Evolutionary conservation across 2,329 filamentous ascomycete species (phyloP), one percentile per base, ranked within the genome.

Genomic region (Venturia effusa): DNA sequence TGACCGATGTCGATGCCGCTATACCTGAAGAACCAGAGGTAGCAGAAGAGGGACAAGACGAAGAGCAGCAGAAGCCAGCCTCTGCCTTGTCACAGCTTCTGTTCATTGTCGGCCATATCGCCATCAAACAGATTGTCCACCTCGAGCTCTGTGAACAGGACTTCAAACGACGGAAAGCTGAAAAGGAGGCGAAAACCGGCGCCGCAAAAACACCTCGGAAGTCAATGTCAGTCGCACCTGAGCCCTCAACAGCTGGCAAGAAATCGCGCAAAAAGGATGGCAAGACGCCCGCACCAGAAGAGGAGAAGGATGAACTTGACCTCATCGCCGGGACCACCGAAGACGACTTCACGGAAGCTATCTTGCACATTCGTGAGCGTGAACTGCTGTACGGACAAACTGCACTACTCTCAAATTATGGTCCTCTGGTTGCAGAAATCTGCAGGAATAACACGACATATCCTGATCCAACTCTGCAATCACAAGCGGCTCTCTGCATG

Each of bases 101-200:
- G 0, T 97, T 97, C 73, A 88, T 96, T 41, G 93, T 97, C 37
- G 94, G 94, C 0, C 94, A 99, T 71, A 89, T 97, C 59, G 94
- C 94, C 17, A 94, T 99, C 73, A 99, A 99, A 78, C 95, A 99
- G 73, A 99, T 99, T 69, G 95, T 99, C 0, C 94, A 99, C 73
- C 84, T 99, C 13, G 94, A 99, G 71, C 82, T 97, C n/a, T 96
- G 92, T 73, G 94, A 99, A 73, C 85, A 94, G 61, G 94, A 99
- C 75, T 99, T 99, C 76, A 99, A 99, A 80, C 89, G 93, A 63
- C 85, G 93, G 68, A 99, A 99, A 80, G 88, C 90, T 48, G 90
- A 94, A 66, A 90, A 92, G 69, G 90, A 94, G 71, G 92, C 91
- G 78, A 81, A 78, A 65, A 77, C 76, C 62, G 67, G 73, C n/a